phyloP scores from a whole-genome alignment of 1,284 basidiomycete genomes.

The Irpex sp. region DNA sequence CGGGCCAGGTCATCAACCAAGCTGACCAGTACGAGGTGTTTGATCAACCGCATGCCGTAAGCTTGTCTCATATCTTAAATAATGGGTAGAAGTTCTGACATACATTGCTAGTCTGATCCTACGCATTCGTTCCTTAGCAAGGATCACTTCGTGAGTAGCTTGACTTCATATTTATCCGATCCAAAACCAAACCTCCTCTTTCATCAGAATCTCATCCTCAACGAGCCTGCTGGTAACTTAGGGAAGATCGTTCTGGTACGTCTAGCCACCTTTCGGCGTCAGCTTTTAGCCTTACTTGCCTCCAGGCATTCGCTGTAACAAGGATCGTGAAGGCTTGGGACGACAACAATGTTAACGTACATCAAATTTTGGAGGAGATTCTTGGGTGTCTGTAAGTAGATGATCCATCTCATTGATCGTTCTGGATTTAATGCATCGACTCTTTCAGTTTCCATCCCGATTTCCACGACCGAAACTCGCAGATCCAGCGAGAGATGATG shows the following conservation, averaged over 20 bases:
- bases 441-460: conserved; percentile 76
- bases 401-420: not conserved
- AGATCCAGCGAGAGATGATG: conserved; percentile 80
- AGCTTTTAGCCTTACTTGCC: conserved; percentile 10
- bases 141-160: conserved; percentile 67
- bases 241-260: conserved; percentile 67
- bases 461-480: conserved; percentile 66
- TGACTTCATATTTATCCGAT: not conserved
- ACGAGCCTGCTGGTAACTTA: conserved; percentile 76
- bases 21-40: conserved; percentile 85
- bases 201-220: conserved; percentile 63
- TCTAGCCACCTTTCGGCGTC: conserved; percentile 14
- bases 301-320: conserved; percentile 52
- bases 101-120: conserved; percentile 62
- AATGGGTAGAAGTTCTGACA: not conserved
- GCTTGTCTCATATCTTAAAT: not conserved
- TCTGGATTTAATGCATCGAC: not conserved
- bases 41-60: conserved; percentile 69
- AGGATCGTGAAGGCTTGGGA: conserved; percentile 84
- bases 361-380: conserved; percentile 63
- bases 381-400: conserved; percentile 65
- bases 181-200: conserved; percentile 2
- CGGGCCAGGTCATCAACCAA: conserved; percentile 75
- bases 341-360: conserved; percentile 58
- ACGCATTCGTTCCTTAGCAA: conserved; percentile 83